phyloP scores from a whole-genome alignment of 768 basidiomycete genomes.

The Collybia nuda region DNA sequence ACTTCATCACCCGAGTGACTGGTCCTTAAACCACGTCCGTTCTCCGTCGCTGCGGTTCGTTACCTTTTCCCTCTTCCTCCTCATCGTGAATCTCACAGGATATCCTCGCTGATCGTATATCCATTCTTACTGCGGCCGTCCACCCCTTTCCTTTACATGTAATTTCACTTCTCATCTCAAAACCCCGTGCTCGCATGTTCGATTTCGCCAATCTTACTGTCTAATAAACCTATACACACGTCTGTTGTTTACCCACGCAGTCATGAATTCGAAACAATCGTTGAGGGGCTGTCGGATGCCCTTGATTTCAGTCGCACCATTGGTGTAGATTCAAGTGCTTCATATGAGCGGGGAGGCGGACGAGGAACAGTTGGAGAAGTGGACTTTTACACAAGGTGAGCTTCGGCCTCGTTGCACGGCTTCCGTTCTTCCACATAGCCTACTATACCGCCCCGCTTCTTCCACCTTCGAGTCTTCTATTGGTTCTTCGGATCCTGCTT shows the following conservation, averaged over 20 bases:
- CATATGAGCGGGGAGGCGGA: conserved; percentile 74
- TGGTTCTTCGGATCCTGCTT: background rate
- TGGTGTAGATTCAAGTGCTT: conserved; percentile 60
- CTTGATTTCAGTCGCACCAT: conserved; percentile 92
- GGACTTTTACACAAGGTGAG: conserved; percentile 89
- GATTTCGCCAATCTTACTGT: conserved; percentile 2
- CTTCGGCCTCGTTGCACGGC: background rate
- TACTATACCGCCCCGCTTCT: background rate
- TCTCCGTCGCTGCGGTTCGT: conserved; percentile 71
- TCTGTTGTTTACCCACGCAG: conserved; percentile 34
- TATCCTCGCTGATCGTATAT: background rate
- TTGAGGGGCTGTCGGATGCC: conserved; percentile 83
- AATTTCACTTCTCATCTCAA: background rate
- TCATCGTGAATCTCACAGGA: background rate
- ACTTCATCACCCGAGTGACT: conserved; percentile 85
- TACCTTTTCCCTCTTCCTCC: background rate
- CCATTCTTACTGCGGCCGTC: background rate
- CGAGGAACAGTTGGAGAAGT: conserved; percentile 79
- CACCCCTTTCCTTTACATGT: background rate
- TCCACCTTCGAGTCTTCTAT: background rate
- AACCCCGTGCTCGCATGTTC: background rate
- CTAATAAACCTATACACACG: background rate
- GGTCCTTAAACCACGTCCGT: conserved; percentile 92
- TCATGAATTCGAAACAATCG: conserved; percentile 81
- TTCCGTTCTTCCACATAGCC: conserved; percentile 1